These are phyloP conservation scores for Colletotrichum endophyticum DNA, from an alignment of 2,329 filamentous ascomycete species.

Conservation along the genomic window DNA sequence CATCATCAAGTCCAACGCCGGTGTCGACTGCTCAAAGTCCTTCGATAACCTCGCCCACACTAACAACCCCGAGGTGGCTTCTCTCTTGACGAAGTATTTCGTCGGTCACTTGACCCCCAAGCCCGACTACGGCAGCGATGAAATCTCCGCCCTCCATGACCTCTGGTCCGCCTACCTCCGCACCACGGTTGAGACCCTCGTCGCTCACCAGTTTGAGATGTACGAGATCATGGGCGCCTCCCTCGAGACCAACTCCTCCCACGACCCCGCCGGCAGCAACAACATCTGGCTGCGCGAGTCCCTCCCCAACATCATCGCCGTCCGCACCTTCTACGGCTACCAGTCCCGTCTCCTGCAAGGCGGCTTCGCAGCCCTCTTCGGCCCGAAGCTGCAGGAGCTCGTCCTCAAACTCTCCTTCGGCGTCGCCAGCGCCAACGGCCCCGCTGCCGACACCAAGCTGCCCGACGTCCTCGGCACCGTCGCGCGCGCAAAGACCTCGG, in stretches of 20 bases:
- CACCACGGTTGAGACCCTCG: constrained; percentile 54
- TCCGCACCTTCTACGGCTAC: constrained; percentile 57
- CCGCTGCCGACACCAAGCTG: constrained; percentile 39
- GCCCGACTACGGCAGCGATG: constrained; percentile 48
- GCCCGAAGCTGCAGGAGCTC: constrained; percentile 55
- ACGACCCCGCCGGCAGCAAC: constrained; percentile 9
- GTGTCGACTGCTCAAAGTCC: constrained; percentile 56
- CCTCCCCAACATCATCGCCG: constrained; percentile 53
- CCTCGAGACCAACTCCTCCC: not conserved
- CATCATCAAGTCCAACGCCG: constrained; percentile 59
- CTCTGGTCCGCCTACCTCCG: constrained; percentile 56
- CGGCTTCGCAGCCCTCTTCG: constrained; percentile 55
- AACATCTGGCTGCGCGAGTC: constrained; percentile 51
- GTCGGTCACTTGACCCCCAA: constrained; percentile 56
- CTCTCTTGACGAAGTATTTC: constrained; percentile 59
- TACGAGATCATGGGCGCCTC: constrained; percentile 52
- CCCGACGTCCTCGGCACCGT: constrained; percentile 49
- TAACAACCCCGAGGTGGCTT: constrained; percentile 58
- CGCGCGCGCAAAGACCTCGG: constrained; percentile 46
- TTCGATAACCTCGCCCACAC: constrained; percentile 61
- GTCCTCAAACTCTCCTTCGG: constrained; percentile 58
- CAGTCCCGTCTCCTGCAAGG: constrained; percentile 55
- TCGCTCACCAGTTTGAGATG: constrained; percentile 59
- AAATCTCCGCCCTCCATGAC: constrained; percentile 51
- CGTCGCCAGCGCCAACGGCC: constrained; percentile 44